phyloP scores from a whole-genome alignment of 805 yeast genomes.

The Kodamaea jinghongensis region DNA sequence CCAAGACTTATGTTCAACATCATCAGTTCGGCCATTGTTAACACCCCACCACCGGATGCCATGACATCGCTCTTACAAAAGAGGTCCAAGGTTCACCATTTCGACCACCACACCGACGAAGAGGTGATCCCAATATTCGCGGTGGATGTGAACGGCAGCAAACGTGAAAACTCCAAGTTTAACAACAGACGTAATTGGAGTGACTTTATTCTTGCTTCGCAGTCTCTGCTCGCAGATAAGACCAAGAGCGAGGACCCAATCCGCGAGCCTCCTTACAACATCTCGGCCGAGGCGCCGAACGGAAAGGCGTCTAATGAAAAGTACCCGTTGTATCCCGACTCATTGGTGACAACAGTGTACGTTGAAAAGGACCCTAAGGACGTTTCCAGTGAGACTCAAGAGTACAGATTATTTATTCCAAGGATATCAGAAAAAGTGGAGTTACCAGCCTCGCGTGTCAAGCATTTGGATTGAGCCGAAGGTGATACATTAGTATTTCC shows the following conservation, averaged over 20 bases:
- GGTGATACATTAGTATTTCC: not conserved
- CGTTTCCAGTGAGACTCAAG: constrained; percentile 51
- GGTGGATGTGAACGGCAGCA: constrained; percentile 52
- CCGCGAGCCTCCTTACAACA: constrained; percentile 18
- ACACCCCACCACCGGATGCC: constrained; percentile 88
- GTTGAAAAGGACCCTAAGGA: constrained; percentile 62
- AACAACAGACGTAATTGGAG: constrained; percentile 71
- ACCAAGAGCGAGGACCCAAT: constrained; percentile 3
- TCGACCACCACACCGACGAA: constrained; percentile 65
- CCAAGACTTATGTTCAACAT: constrained; percentile 78
- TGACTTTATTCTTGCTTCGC: constrained; percentile 56
- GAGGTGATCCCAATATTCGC: constrained; percentile 75
- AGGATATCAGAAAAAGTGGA: constrained; percentile 37
- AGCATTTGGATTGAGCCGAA: constrained; percentile 25
- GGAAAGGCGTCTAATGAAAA: not conserved
- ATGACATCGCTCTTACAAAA: constrained; percentile 73
- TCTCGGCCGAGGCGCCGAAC: constrained; percentile 26
- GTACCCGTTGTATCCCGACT: constrained; percentile 55
- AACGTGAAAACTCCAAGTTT: constrained; percentile 49
- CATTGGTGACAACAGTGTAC: constrained; percentile 67
- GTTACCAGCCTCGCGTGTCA: constrained; percentile 30
- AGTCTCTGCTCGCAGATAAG: constrained; percentile 18
- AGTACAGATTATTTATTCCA: constrained; percentile 73
- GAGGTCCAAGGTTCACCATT: constrained; percentile 67
- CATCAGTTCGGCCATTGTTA: constrained; percentile 85